A percentile compares a stretch with the other conserved stretches of the same genome.
These are phyloP conservation scores for Pseudopyricularia cyperi DNA, from an alignment of 2,329 filamentous ascomycete species.

Conservation along the genomic window DNA sequence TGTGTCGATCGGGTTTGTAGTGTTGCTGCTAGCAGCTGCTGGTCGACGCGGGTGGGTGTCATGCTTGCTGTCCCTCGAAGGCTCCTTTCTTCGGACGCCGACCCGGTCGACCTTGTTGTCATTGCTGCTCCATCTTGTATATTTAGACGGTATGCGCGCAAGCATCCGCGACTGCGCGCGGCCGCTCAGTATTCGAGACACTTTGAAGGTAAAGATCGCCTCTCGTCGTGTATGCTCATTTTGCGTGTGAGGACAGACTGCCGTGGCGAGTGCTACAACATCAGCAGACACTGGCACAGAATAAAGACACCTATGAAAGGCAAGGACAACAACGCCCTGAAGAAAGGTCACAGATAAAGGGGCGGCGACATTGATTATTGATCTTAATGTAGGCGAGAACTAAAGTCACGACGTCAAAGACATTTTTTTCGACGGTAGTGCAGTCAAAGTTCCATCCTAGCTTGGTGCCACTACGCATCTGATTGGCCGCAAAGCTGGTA, in stretches of 20 bases:
- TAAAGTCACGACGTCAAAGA: not conserved
- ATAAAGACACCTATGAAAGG: not conserved
- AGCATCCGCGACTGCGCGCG: slow-evolving; percentile 28
- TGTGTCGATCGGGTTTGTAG: not conserved
- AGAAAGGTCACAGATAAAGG: not conserved
- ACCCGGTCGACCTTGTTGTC: slow-evolving; percentile 25
- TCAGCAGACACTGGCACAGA: not conserved
- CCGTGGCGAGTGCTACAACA: not conserved
- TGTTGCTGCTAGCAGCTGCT: not conserved
- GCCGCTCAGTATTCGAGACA: slow-evolving; percentile 25
- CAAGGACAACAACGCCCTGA: not conserved
- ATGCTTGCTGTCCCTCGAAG: not conserved
- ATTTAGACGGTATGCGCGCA: slow-evolving; percentile 25
- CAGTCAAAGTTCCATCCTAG: not conserved
- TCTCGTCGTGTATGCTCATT: not conserved
- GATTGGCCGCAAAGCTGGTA: not conserved
- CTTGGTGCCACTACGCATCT: not conserved
- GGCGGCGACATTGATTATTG: no score
- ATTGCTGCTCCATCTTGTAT: slow-evolving; percentile 24
- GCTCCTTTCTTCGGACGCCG: slow-evolving; percentile 14
- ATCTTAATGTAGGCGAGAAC: not conserved
- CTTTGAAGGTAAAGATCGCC: slow-evolving; percentile 17
- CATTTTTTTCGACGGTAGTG: not conserved
- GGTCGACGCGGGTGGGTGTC: not conserved
- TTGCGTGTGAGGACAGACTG: not conserved